Base-by-base conservation (phyloP, 2,329 filamentous ascomycete genomes). In the Trichoderma sp. region DNA sequence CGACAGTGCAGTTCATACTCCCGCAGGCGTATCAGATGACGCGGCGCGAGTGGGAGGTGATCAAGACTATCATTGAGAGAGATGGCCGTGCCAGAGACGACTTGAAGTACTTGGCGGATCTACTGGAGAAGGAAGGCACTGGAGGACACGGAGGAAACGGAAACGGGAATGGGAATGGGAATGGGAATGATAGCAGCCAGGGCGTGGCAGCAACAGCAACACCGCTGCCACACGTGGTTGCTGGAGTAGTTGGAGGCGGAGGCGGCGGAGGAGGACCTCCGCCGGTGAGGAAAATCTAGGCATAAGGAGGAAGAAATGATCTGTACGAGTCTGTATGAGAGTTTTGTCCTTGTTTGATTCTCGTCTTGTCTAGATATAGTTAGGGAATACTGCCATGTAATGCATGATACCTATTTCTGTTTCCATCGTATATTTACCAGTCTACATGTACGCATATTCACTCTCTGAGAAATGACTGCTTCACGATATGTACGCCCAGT, bases 41-140 rank as follows among this genome's bases (percentile, higher is more conserved):
- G 54, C 83, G 86, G n/a, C 81, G 86, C 17, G 92, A 96, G 75
- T 90, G 95, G 86, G 83, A 86, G 66, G 87, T 95, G 32, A 86
- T 97, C 70, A 84, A 86, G 61, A 84, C 86, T 45, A 89, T 94
- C 15, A 83, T 93, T 27, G 84, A 89, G 59, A 82, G 84, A 12
- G 89, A 93, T 65, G 87, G 88, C 0, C 84, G 84, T 25, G 87
- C 92, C 0, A 83, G 87, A 25, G 84, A 88, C 2, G 88, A 93
- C 73, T 77, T 90, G 19, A 80, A 83, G 60, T 81, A 87, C 64
- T 79, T 90, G 4, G 86, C 85, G 39, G 78, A 79, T 54, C 79
- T 89, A 22, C 75, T 90, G 13, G 87, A 87, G 65, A 83, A 82
- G 70, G 79, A 84, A 70, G 79, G 80, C 22, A 70, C 71, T 5